phyloP scores from a whole-genome alignment of 768 basidiomycete species.

The Phanerochaete carnosa region DNA sequence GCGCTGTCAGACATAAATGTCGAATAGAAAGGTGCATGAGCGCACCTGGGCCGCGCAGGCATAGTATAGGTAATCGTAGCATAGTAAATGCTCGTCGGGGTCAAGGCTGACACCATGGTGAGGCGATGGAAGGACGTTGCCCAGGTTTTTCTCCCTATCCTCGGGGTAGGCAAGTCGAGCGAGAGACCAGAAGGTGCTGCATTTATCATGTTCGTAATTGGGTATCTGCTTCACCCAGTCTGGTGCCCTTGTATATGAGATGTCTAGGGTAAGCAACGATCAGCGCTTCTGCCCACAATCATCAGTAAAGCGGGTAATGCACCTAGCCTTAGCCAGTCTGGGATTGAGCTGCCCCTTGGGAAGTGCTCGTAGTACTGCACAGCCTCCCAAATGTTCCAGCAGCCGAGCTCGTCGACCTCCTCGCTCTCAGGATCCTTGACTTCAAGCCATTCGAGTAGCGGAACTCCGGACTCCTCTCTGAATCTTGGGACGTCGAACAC shows the following conservation, averaged over 20 bases:
- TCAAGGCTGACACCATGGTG: constrained; percentile 21
- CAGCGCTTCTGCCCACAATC: neutral
- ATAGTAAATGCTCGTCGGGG: constrained; percentile 38
- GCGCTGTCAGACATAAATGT: neutral
- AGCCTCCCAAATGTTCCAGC: constrained; percentile 42
- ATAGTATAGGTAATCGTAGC: constrained; percentile 40
- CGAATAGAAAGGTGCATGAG: neutral
- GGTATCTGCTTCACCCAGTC: constrained; percentile 29
- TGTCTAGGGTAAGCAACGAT: constrained; percentile 19
- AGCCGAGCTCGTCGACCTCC: constrained; percentile 35
- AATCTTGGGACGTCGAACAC: constrained; percentile 40
- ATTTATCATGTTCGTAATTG: constrained; percentile 28
- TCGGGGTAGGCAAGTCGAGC: constrained; percentile 31
- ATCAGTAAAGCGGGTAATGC: constrained; percentile 2
- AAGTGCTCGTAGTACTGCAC: constrained; percentile 24
- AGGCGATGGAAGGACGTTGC: constrained; percentile 23
- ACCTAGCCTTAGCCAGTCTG: constrained; percentile 29
- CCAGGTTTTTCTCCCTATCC: constrained; percentile 24
- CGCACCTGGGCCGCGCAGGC: constrained; percentile 29
- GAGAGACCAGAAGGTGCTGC: constrained; percentile 30
- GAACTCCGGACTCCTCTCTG: constrained; percentile 30
- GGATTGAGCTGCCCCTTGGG: constrained; percentile 25
- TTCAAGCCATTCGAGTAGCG: constrained; percentile 40
- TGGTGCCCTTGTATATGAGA: constrained; percentile 35
- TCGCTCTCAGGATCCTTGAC: constrained; percentile 33